Percentiles rank a stretch among this genome's conserved stretches.
These are phyloP conservation scores for Aphanomyces invadans DNA, from an alignment of 352 stramenopile species.

Conservation along the genomic window DNA sequence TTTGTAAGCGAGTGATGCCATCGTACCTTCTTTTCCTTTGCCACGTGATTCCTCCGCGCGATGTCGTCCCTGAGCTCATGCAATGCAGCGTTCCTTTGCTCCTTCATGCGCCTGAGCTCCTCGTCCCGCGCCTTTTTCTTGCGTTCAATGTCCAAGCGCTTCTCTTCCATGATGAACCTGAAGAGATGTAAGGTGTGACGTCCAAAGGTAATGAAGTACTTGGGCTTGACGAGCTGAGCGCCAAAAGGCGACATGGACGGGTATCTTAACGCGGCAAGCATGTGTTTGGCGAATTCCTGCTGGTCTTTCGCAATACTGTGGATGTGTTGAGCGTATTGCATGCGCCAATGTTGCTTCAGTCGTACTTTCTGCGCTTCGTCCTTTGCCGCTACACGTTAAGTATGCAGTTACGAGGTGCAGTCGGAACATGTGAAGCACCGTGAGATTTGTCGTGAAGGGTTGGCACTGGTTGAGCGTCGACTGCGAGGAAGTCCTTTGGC, in stretches of 20 bases:
- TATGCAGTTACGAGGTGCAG: not conserved
- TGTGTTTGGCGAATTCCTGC: constrained; percentile 9
- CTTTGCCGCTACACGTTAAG: not conserved
- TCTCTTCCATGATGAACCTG: not conserved
- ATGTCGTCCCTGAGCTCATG: constrained; percentile 5
- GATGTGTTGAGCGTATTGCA: constrained; percentile 15
- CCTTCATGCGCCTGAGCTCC: not conserved
- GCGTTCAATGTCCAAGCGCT: constrained; percentile 9
- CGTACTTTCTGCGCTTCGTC: constrained; percentile 14
- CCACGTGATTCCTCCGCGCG: not conserved
- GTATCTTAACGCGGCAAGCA: constrained; percentile 3
- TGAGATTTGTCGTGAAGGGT: constrained; percentile 18
- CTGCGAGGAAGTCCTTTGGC: constrained; percentile 10
- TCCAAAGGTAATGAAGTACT: too few species aligned
- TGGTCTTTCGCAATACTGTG: constrained; percentile 9
- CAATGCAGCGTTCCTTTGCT: not conserved
- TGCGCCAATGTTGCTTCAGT: constrained; percentile 8
- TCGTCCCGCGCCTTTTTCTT: constrained; percentile 4
- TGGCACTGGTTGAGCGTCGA: not conserved
- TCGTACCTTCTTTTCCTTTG: constrained; percentile 19
- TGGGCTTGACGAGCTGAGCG: too few species aligned
- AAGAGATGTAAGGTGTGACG: too few species aligned
- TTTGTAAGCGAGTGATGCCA: not conserved
- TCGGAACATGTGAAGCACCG: not conserved
- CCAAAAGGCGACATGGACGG: too few species aligned